Conservation (phyloP, 176 grass and related monocot genomes). For the Triticum turgidum region DNA sequence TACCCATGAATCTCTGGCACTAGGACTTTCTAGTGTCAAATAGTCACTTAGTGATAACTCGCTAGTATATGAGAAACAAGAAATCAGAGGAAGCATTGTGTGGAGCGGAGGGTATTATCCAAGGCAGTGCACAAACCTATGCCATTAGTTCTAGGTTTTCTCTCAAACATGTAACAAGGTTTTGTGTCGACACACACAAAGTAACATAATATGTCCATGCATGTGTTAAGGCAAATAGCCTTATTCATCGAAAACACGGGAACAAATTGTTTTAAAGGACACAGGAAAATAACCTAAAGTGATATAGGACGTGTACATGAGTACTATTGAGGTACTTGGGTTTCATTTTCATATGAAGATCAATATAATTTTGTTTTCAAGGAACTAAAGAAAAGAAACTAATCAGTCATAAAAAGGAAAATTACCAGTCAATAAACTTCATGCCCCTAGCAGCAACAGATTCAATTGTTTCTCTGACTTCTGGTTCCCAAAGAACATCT, state of each 20-base stretch:
- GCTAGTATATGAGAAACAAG: background rate
- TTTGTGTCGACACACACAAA: background rate
- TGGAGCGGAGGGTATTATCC: background rate
- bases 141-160: background rate
- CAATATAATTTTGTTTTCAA: background rate
- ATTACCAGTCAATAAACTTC: slow-evolving; percentile 85
- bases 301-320: no score
- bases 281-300: background rate
- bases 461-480: slow-evolving; percentile 67
- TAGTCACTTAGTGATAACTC: background rate
- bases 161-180: background rate
- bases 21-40: background rate
- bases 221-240: background rate
- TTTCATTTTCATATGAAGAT: no score
- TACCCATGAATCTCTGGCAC: background rate
- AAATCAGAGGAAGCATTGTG: background rate
- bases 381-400: background rate
- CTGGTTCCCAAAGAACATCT: slow-evolving; percentile 76
- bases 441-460: slow-evolving; percentile 59
- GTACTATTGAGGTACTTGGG: no score
- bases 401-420: background rate
- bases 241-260: background rate
- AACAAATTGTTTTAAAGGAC: no score
- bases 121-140: background rate
- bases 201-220: background rate